Base-by-base conservation (phyloP, 805 yeast genomes). In the Candida loeiensis region DNA sequence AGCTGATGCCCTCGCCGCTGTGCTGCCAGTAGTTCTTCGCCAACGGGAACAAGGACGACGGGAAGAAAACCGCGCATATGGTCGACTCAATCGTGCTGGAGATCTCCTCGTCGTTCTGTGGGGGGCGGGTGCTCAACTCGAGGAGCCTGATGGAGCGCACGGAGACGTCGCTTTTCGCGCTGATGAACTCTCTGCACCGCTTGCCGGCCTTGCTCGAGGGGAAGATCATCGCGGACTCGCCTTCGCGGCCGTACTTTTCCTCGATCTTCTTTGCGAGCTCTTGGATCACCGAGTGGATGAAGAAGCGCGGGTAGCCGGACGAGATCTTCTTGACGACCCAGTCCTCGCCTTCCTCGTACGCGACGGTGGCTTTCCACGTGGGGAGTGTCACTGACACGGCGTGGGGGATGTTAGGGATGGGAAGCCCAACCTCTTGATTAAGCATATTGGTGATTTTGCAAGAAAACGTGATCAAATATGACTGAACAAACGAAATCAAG, bases 1-100 rank as follows among this genome's bases (percentile, higher is more conserved):
- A 86, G 12, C 96, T 86, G 19, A 93, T 77, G n/a, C 96, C 96
- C 61, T 91, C 97, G 19, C 99, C 99, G 0, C 95, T 71, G 55
- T 90, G 96, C 59, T 91, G 97, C 99, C 99, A 93, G 64, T 87
- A 93, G 51, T 79, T 79, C 56, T 87, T 89, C 28, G 93, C 90
- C 3, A 85, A 59, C 1, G 77, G 59, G 46, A 71, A 79, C 43
- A 73, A 79, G 3, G 69, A 66, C 2, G 68, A 59, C 2, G 86
- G 86, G 53, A 84, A 85, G 45, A 93, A 81, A n/a, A 89, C 87
- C 15, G 79, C 84, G 0, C 90, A 83, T 40, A 91, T 76, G 29
- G 76, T 76, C 11, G 89, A 77, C 50, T 82, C 90, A 19, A 79
- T 66, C 43, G 79, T 72, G 45, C 72, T 73, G 2, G 79, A 71